A percentile compares a stretch with the other conserved stretches of the same genome.
phyloP scores from a whole-genome alignment of 305 asterid genomes.

The Caryopteris hybrid region DNA sequence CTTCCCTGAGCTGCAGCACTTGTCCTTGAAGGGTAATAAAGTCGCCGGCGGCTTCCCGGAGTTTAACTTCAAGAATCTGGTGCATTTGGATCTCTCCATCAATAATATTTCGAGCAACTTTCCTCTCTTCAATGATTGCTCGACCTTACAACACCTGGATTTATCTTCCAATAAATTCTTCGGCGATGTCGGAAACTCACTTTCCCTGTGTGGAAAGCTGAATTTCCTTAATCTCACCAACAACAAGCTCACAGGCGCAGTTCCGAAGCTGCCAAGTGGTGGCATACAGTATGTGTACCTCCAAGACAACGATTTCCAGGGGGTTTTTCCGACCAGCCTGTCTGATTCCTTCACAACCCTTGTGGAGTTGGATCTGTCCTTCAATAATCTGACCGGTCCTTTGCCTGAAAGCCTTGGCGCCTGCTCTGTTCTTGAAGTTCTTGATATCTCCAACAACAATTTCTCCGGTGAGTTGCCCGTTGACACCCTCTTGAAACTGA shows the following conservation, averaged over 20 bases:
- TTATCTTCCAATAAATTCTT: constrained; percentile 64
- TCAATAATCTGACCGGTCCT: constrained; percentile 58
- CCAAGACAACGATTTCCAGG: constrained; percentile 47
- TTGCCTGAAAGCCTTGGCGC: constrained; percentile 56
- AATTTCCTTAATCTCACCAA: constrained; percentile 67
- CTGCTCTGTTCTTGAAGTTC: constrained; percentile 55
- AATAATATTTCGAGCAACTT: constrained; percentile 60
- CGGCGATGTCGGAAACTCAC: constrained; percentile 54
- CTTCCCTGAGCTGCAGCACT: constrained; percentile 42
- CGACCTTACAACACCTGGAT: constrained; percentile 60
- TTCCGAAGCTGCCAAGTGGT: constrained; percentile 51
- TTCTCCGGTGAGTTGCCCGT: constrained; percentile 82
- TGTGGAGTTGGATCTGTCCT: constrained; percentile 62
- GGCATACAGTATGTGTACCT: constrained; percentile 55
- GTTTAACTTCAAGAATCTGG: constrained; percentile 42
- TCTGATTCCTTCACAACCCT: constrained; percentile 61
- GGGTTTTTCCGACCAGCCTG: constrained; percentile 38
- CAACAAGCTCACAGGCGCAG: constrained; percentile 54
- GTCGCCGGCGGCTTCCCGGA: constrained; percentile 41
- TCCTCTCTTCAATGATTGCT: constrained; percentile 52
- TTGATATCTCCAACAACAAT: constrained; percentile 63
- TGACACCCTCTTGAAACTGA: constrained; percentile 46
- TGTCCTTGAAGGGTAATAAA: constrained; percentile 64
- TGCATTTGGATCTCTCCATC: constrained; percentile 62
- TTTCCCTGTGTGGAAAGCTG: constrained; percentile 52